phyloP scores from a whole-genome alignment of 768 basidiomycete species.

The Suillus variegatus region DNA sequence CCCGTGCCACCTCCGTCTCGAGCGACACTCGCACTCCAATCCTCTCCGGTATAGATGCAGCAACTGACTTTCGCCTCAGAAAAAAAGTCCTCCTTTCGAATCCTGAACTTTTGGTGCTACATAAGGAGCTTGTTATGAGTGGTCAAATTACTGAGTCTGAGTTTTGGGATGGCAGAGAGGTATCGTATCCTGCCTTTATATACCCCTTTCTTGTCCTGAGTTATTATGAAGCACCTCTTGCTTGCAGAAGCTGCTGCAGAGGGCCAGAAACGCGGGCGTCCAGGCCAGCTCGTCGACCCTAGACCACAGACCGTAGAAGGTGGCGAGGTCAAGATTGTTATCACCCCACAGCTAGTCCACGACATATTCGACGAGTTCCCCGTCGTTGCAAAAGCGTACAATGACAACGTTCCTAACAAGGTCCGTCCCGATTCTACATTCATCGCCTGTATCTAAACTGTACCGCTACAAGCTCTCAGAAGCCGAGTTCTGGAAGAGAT shows the following conservation, averaged over 20 bases:
- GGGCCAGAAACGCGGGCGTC: slow-evolving; percentile 75
- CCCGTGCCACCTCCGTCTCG: slow-evolving; percentile 64
- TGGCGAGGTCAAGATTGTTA: slow-evolving; percentile 85
- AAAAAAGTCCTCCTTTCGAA: slow-evolving; percentile 80
- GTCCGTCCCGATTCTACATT: slow-evolving; percentile 38
- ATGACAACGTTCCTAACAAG: slow-evolving; percentile 87
- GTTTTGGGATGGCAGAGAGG: slow-evolving; percentile 97
- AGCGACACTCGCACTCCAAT: slow-evolving; percentile 56
- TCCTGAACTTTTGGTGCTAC: slow-evolving; percentile 76
- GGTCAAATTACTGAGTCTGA: slow-evolving; percentile 89
- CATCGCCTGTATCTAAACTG: slow-evolving; percentile 14
- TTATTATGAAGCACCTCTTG: slow-evolving; percentile 60
- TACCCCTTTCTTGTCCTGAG: slow-evolving; percentile 23
- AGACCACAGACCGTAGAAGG: slow-evolving; percentile 82
- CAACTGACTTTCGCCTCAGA: slow-evolving; percentile 69
- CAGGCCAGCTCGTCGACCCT: slow-evolving; percentile 85
- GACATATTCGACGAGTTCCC: slow-evolving; percentile 99
- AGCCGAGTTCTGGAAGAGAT: slow-evolving; percentile 94
- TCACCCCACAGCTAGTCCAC: slow-evolving; percentile 88
- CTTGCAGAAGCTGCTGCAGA: slow-evolving; percentile 75
- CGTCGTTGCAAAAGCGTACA: slow-evolving; percentile 89
- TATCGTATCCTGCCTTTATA: slow-evolving; percentile 34
- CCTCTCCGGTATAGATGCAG: slow-evolving; percentile 57
- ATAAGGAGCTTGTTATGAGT: slow-evolving; percentile 84
- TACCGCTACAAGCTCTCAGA: slow-evolving; percentile 67